Conservation (phyloP, 169 alveolate genomes). For the Plasmodium coatneyi region DNA sequence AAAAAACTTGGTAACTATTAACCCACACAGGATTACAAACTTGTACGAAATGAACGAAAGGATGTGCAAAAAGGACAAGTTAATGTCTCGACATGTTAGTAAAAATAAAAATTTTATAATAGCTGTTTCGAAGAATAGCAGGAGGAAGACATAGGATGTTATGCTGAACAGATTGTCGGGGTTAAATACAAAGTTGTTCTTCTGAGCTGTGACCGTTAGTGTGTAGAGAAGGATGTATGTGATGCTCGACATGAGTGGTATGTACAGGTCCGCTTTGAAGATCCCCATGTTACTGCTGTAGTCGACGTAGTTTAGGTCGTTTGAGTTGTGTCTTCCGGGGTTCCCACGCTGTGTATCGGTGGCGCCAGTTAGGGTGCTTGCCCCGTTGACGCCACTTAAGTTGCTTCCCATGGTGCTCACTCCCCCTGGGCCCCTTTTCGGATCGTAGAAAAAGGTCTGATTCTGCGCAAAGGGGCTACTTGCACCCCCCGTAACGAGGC, state of each 20-base stretch:
- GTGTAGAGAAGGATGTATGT: constrained; percentile 49
- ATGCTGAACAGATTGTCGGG: constrained; percentile 51
- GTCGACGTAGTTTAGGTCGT: constrained; percentile 44
- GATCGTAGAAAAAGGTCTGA: background rate
- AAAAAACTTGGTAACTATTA: constrained; percentile 24
- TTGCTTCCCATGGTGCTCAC: background rate
- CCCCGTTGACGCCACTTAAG: background rate
- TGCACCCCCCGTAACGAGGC: background rate
- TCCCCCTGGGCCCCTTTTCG: background rate
- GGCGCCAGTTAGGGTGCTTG: background rate
- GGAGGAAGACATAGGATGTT: constrained; percentile 44
- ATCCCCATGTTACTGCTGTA: constrained; percentile 49
- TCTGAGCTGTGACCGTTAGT: constrained; percentile 30
- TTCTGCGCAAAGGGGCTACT: background rate
- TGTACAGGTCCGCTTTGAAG: constrained; percentile 61
- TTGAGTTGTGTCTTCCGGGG: constrained; percentile 24
- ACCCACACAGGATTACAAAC: constrained; percentile 64
- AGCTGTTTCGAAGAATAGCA: constrained; percentile 47
- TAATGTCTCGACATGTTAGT: constrained; percentile 42
- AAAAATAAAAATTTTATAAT: constrained; percentile 30
- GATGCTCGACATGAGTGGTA: constrained; percentile 46
- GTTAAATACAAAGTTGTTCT: constrained; percentile 27
- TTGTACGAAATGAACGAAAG: constrained; percentile 46
- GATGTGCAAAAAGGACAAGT: constrained; percentile 49
- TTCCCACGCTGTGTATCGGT: background rate